Evolutionary conservation across 306 rosid species (phyloP).

Genomic region (Cucumis cinereus): DNA sequence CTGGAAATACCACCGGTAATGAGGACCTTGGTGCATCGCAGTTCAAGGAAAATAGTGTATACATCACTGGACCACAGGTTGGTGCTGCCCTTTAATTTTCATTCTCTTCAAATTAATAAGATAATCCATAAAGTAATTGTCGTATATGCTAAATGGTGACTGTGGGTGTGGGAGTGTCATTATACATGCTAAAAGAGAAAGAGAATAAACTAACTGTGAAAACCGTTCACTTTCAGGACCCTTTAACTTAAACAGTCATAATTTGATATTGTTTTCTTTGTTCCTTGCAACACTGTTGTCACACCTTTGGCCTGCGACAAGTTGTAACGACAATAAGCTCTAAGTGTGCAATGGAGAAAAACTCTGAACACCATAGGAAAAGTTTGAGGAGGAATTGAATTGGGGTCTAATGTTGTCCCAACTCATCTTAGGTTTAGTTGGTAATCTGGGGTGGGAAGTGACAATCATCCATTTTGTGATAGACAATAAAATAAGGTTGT

Average conservation of each 20-base stretch:
- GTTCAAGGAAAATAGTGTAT: conserved; percentile 77
- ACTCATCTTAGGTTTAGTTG: too few relatives aligned
- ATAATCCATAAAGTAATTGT: not conserved
- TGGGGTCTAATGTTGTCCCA: too few relatives aligned
- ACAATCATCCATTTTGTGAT: not conserved
- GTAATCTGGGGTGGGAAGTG: too few relatives aligned
- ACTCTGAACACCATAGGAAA: too few relatives aligned
- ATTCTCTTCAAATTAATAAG: conserved; percentile 9
- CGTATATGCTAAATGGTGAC: not conserved
- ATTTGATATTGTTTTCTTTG: too few relatives aligned
- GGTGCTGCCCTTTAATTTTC: conserved; percentile 8
- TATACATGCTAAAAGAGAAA: not conserved
- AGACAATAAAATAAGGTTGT: not conserved
- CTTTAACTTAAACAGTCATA: too few relatives aligned
- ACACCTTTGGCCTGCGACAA: too few relatives aligned
- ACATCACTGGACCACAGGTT: conserved; percentile 90
- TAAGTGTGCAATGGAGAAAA: too few relatives aligned
- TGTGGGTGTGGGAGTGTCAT: not conserved
- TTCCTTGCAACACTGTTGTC: not conserved
- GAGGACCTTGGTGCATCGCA: conserved; percentile 77
- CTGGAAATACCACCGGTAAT: conserved; percentile 54
- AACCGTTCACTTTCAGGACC: not conserved
- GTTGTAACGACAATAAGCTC: too few relatives aligned
- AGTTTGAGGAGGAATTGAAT: too few relatives aligned
- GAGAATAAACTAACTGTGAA: not conserved